These are phyloP conservation scores for Plenodomus biglobosus DNA, from an alignment of 2,329 filamentous ascomycete species.

Conservation along the genomic window DNA sequence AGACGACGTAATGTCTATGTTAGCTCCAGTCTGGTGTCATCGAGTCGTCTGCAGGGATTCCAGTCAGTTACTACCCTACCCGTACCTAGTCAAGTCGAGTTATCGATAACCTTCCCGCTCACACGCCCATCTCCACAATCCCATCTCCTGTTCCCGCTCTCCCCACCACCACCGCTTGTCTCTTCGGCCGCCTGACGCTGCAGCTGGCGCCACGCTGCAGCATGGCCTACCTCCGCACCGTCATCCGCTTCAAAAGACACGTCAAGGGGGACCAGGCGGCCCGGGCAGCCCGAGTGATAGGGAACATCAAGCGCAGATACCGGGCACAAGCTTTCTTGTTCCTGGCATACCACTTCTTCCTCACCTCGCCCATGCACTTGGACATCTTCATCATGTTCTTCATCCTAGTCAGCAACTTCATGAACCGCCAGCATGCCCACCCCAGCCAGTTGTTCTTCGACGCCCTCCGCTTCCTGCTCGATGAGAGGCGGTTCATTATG, in stretches of 20 bases:
- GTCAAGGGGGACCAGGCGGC: slow-evolving; percentile 20
- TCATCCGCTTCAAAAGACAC: slow-evolving; percentile 15
- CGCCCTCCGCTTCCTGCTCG: slow-evolving; percentile 29
- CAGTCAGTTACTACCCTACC: too few species aligned
- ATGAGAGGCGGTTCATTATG: slow-evolving; percentile 31
- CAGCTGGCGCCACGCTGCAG: not conserved
- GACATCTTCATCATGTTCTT: slow-evolving; percentile 40
- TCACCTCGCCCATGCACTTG: slow-evolving; percentile 32
- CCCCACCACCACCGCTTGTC: not conserved
- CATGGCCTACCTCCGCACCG: slow-evolving; percentile 19
- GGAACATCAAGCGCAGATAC: slow-evolving; percentile 34
- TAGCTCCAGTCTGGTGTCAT: not conserved
- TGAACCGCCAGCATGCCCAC: slow-evolving; percentile 36
- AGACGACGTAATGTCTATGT: slow-evolving; percentile 10
- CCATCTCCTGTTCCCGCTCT: not conserved
- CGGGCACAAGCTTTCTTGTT: slow-evolving; percentile 37
- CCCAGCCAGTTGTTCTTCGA: slow-evolving; percentile 30
- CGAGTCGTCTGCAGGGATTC: slow-evolving; percentile 4
- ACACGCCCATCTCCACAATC: not conserved
- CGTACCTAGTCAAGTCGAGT: too few species aligned
- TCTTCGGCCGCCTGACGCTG: not conserved
- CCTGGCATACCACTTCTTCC: slow-evolving; percentile 39
- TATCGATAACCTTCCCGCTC: not conserved
- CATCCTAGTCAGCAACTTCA: slow-evolving; percentile 42
- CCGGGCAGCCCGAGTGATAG: slow-evolving; percentile 28